A percentile compares a stretch with the other conserved stretches of the same genome.
Evolutionary conservation across 371 early-diverging fungal genomes (phyloP).

Genomic region (Zychaea mexicana): DNA sequence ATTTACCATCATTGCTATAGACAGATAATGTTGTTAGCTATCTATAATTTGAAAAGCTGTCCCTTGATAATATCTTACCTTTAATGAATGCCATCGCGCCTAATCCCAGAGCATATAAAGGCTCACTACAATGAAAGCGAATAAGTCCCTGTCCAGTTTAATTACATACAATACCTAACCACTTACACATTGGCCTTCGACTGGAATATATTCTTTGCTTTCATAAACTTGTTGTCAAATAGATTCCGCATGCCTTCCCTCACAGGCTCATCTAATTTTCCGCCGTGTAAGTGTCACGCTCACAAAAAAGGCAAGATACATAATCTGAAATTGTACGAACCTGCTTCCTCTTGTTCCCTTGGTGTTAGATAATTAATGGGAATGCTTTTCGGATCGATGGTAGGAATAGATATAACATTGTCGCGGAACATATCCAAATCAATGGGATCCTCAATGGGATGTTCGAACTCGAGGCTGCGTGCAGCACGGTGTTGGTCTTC

Average conservation of each 20-base stretch:
- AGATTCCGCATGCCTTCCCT: constrained; percentile 42
- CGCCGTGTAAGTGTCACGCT: background rate
- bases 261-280: constrained; percentile 39
- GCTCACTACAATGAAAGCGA: constrained; percentile 28
- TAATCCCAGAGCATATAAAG: constrained; percentile 47
- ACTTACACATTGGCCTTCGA: constrained; percentile 39
- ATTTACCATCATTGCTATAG: constrained; percentile 19
- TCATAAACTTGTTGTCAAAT: constrained; percentile 56
- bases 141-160: background rate
- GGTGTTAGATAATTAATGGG: constrained; percentile 47
- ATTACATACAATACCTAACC: background rate
- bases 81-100: constrained; percentile 56
- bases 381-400: constrained; percentile 23
- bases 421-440: constrained; percentile 25
- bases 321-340: constrained; percentile 20
- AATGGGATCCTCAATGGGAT: constrained; percentile 25
- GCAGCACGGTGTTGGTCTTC: constrained; percentile 13
- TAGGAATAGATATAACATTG: constrained; percentile 18
- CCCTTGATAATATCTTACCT: constrained; percentile 16
- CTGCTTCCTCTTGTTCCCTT: constrained; percentile 57
- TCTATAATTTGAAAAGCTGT: background rate
- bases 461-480: constrained; percentile 23
- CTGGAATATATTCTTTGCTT: constrained; percentile 45
- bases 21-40: background rate
- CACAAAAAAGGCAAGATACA: background rate